Evolutionary conservation across 257 asterid species (phyloP).

Genomic region (Nicotiana benthamiana): DNA sequence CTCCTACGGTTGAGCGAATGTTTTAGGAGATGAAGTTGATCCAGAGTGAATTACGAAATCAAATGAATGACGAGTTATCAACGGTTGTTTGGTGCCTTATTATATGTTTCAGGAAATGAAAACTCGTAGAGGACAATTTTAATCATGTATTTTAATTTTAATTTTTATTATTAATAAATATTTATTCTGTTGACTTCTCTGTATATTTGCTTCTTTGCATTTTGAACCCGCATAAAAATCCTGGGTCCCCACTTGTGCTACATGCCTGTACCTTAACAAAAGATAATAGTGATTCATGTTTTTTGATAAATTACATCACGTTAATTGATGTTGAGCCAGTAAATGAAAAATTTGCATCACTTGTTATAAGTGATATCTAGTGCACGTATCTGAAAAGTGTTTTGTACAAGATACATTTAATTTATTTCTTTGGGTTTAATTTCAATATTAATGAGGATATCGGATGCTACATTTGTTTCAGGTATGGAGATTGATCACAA

Average conservation of each 20-base stretch:
- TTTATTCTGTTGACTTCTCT: too few relatives aligned
- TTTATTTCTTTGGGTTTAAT: not conserved
- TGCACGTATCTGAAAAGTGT: not conserved
- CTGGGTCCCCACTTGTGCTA: not conserved
- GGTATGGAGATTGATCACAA: slow-evolving; percentile 78
- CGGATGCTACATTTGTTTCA: slow-evolving; percentile 19
- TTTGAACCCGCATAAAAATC: too few relatives aligned
- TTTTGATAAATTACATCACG: not conserved
- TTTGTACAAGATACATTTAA: not conserved
- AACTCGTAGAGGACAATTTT: too few relatives aligned
- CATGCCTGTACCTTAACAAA: not conserved
- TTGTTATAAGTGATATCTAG: not conserved
- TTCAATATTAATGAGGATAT: not conserved
- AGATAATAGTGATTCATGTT: not conserved
- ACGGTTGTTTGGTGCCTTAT: too few relatives aligned
- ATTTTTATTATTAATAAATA: too few relatives aligned
- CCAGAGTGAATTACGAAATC: too few relatives aligned
- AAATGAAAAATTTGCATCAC: not conserved
- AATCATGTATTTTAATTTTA: too few relatives aligned
- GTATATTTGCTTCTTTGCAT: too few relatives aligned
- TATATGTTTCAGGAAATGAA: too few relatives aligned
- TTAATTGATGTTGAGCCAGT: not conserved
- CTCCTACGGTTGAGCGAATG: too few relatives aligned
- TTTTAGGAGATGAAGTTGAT: too few relatives aligned
- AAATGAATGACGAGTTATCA: too few relatives aligned